phyloP scores from a whole-genome alignment of 345 rosid genomes.

The Cochlearia excelsa region DNA sequence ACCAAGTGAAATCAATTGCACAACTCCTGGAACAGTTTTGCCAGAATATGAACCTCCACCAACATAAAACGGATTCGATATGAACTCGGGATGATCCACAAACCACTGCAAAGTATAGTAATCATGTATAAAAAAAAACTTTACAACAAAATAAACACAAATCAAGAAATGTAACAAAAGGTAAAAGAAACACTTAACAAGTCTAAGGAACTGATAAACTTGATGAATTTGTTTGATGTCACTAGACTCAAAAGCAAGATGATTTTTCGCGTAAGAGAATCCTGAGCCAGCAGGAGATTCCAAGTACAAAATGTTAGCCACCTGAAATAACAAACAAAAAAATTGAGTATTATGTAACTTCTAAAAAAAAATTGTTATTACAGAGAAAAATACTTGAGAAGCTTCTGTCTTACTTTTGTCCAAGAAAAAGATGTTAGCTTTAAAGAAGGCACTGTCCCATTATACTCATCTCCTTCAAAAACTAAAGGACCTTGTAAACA shows the following conservation, averaged over 20 bases:
- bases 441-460: slow-evolving; percentile 66
- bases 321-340: slow-evolving; percentile 45
- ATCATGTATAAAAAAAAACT: background rate
- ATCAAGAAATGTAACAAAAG: background rate
- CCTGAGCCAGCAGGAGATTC: slow-evolving; percentile 82
- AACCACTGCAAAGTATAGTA: slow-evolving; percentile 56
- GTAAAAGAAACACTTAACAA: slow-evolving; percentile 36
- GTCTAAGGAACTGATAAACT: slow-evolving; percentile 48
- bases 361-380: slow-evolving; percentile 9
- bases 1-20: slow-evolving; percentile 53
- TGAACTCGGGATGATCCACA: slow-evolving; percentile 48
- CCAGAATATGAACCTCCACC: slow-evolving; percentile 81
- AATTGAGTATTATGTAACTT: background rate
- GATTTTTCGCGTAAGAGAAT: slow-evolving; percentile 56
- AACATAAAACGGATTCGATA: slow-evolving; percentile 49
- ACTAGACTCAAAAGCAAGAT: slow-evolving; percentile 37
- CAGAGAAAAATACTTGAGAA: too few relatives aligned
- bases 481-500: slow-evolving; percentile 57
- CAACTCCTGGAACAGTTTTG: slow-evolving; percentile 47
- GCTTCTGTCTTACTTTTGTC: slow-evolving; percentile 56
- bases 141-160: background rate
- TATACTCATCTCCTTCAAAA: slow-evolving; percentile 51
- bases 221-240: slow-evolving; percentile 52
- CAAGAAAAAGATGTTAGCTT: slow-evolving; percentile 59
- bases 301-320: slow-evolving; percentile 60